Percentiles rank a stretch among this genome's conserved stretches.
These are phyloP conservation scores for Protomyces lactucae-debilis DNA, from an alignment of 1,139 yeast species.

Conservation along the genomic window DNA sequence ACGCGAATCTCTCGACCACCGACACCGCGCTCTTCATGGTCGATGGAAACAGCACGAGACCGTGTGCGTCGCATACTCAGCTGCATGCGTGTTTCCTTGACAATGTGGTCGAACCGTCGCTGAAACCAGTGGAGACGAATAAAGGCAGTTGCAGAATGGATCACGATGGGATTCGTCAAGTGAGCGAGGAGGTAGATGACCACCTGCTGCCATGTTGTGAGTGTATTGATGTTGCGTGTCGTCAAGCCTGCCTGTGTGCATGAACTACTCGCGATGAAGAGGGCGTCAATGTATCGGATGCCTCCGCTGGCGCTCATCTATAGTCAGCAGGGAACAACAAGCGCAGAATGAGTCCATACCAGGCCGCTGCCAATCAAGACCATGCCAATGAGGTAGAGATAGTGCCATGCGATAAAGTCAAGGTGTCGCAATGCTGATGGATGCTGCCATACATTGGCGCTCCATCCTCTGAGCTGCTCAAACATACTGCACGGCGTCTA, in stretches of 20 bases:
- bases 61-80: conserved; percentile 77
- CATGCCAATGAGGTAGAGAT: conserved; percentile 17
- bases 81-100: conserved; percentile 54
- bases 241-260: conserved; percentile 90
- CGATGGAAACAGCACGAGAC: conserved; percentile 8
- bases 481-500: too few relatives aligned
- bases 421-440: not conserved
- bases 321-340: not conserved
- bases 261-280: conserved; percentile 71
- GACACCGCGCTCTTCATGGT: conserved; percentile 28
- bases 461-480: too few relatives aligned
- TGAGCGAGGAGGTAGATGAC: conserved; percentile 55
- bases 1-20: conserved; percentile 29
- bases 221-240: conserved; percentile 60
- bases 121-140: conserved; percentile 88
- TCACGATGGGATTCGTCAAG: conserved; percentile 80
- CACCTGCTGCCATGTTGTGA: conserved; percentile 63
- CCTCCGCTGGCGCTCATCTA: conserved; percentile 38
- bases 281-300: conserved; percentile 65
- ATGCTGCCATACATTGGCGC: too few relatives aligned
- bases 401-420: conserved; percentile 25
- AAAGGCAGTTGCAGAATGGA: conserved; percentile 73
- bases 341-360: not conserved
- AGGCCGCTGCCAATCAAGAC: conserved; percentile 15
- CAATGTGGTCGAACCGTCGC: conserved; percentile 76